Evolutionary conservation across 306 rosid species (phyloP).

Genomic region (Prunus persica): Prunus_persica_NCBIv2 NC_034010.1:25161001-25161500

Average conservation of each 20-base stretch:
- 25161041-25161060: neutral
- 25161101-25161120: neutral
- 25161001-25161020: neutral
- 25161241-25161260: constrained; percentile 46
- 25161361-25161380: neutral
- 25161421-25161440: too few relatives aligned
- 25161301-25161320: neutral
- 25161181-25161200: constrained; percentile 38
- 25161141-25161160: constrained; percentile 43
- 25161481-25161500: neutral
- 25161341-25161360: neutral
- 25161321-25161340: neutral
- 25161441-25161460: too few relatives aligned
- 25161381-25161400: neutral
- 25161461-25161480: too few relatives aligned
- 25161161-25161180: constrained; percentile 26
- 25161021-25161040: neutral
- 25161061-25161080: neutral
- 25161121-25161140: constrained; percentile 61
- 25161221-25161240: constrained; percentile 46
- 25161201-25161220: constrained; percentile 61
- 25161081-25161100: neutral
- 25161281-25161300: neutral
- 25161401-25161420: neutral
- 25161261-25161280: constrained; percentile 48